phyloP scores from a whole-genome alignment of 2,329 filamentous ascomycete genomes.

The Neoascochyta sp. region DNA sequence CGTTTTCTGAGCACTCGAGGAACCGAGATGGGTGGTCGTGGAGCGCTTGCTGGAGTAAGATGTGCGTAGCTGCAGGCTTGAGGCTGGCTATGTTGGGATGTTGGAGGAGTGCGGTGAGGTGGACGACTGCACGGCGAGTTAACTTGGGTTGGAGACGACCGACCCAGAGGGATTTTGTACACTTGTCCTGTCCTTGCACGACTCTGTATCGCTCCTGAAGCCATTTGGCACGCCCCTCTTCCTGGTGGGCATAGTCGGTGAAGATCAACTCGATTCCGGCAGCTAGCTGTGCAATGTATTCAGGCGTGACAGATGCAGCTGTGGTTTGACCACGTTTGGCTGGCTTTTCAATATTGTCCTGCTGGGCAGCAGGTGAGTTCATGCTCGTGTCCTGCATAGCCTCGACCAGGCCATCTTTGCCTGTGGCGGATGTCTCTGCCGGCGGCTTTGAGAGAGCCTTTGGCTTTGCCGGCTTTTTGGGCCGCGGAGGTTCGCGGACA shows the following conservation, averaged over 20 bases:
- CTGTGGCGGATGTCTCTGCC: conserved; percentile 7
- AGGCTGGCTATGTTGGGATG: conserved; percentile 27
- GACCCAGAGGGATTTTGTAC: conserved; percentile 9
- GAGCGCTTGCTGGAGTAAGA: conserved; percentile 27
- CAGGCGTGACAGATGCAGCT: conserved; percentile 15
- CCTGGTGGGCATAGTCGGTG: conserved; percentile 36
- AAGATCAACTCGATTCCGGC: conserved; percentile 35
- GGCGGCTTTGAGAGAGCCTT: conserved; percentile 2
- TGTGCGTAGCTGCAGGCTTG: conserved; percentile 32
- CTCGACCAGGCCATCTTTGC: conserved; percentile 21
- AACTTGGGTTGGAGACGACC: not conserved
- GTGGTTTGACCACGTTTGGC: conserved; percentile 20
- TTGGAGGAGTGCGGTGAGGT: conserved; percentile 31
- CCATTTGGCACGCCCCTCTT: conserved; percentile 23
- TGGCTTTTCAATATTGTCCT: conserved; percentile 8
- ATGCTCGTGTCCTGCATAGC: conserved; percentile 25
- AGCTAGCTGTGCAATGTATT: conserved; percentile 30
- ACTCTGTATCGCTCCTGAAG: conserved; percentile 22
- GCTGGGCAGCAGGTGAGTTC: conserved; percentile 12
- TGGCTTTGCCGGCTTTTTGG: conserved; percentile 6
- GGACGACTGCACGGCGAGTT: conserved; percentile 21
- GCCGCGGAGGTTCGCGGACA: conserved; percentile 16
- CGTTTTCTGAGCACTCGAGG: conserved; percentile 24
- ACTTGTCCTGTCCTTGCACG: conserved; percentile 24
- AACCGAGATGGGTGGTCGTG: conserved; percentile 12